Evolutionary conservation across 768 basidiomycete genomes (phyloP), one percentile per base, ranked within the genome.

Genomic region (Boletus edulis): DNA sequence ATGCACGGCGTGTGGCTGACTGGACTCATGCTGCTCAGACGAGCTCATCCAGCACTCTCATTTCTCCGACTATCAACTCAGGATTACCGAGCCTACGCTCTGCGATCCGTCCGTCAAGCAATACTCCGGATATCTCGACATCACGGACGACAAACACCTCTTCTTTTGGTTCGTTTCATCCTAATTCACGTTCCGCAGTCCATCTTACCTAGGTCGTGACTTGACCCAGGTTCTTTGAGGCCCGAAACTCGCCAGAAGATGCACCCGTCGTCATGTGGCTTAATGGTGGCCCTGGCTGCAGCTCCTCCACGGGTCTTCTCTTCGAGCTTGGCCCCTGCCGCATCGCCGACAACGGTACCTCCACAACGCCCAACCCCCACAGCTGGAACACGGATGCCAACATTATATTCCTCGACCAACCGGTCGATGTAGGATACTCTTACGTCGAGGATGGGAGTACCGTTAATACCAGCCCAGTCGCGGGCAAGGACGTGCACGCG

Each of bases 301-400:
- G 82, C 51, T 87, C 85, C 9, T 83, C 86, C 11, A 89, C 91
- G 1, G 95, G 95, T 11, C 81, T 97, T 22, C 76, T 98, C 15
- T 92, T 96, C 62, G 94, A 98, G 67, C 84, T 96, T 20, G 96
- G 96, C 0, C 94, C 96, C 0, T 98, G 96, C 72, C 73, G 72
- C 31, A 78, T 98, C 57, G 73, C 80, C 17, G 73, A 91, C 41
- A 76, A 84, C 1, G 92, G 93, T 34, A 73, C 75, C 55, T 87
- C 85, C 73, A 85, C 84, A 15, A 85, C 83, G 2, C 64, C 67
- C 66, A 98, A 99, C 73, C 80, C 83, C 7, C 68, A 90, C 77
- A 87, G 87, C 61, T 99, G 96, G 96, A 99, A 86, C 62, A 78
- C 76, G 39, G 73, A 86, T 59, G 81, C 84, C 22, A 85, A 84